These are phyloP conservation scores for Scedosporium minutisporum DNA, from an alignment of 2,329 filamentous ascomycete species.

Conservation along the genomic window DNA sequence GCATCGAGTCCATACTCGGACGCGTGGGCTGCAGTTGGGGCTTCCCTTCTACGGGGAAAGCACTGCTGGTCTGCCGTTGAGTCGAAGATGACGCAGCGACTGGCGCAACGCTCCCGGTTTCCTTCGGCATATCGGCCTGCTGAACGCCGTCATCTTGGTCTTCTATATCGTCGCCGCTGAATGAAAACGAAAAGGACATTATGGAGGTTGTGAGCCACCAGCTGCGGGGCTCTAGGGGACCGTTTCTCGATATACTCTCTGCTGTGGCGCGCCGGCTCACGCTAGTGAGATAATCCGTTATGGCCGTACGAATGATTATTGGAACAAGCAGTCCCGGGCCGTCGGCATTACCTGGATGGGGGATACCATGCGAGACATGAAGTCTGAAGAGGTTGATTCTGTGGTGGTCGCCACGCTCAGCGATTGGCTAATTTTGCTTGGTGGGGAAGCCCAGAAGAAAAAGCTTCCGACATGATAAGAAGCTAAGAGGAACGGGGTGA, in stretches of 20 bases:
- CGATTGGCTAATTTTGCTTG: neutral
- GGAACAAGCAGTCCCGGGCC: neutral
- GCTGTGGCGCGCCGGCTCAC: too few relatives aligned
- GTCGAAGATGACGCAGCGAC: conserved; percentile 15
- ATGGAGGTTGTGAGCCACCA: neutral
- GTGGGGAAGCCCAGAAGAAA: neutral
- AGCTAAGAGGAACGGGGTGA: neutral
- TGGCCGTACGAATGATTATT: too few relatives aligned
- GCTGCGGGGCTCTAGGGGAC: neutral
- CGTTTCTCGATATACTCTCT: neutral
- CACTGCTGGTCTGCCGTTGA: conserved; percentile 23
- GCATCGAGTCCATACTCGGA: conserved; percentile 40
- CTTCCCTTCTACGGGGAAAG: conserved; percentile 54
- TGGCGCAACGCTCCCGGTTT: conserved; percentile 11
- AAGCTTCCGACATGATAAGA: neutral
- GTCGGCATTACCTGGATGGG: neutral
- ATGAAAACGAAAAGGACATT: conserved; percentile 51
- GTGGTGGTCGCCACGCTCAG: neutral
- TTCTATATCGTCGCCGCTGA: conserved; percentile 56
- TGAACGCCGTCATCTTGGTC: conserved; percentile 27
- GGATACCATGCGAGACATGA: neutral
- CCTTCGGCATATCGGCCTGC: conserved; percentile 9
- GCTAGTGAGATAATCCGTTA: too few relatives aligned
- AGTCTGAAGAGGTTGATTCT: neutral
- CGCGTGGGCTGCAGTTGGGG: conserved; percentile 44